Evolutionary conservation across 2,329 filamentous ascomycete genomes (phyloP), one percentile per base, ranked within the genome.

Genomic region (Aspergillus fijiensis): DNA sequence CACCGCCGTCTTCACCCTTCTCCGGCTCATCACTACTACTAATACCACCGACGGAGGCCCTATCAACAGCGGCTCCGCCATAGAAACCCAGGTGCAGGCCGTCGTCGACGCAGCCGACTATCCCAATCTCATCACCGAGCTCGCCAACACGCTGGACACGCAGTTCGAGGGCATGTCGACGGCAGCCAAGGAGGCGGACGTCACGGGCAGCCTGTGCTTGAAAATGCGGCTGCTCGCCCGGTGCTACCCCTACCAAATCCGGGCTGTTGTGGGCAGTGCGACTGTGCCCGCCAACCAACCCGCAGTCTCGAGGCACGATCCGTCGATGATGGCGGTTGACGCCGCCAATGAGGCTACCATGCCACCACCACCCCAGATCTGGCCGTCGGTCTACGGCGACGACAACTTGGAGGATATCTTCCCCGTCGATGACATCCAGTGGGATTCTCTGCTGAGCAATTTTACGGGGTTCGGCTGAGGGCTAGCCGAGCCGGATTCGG

Each of bases 171-270:
- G 57, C 42, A 58, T 68, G 60, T 60, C 63, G 35, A 47, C 50
- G 49, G 51, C 49, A 51, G 65, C 65, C 11, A 67, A 55, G 53
- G 65, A 67, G 52, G 45, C 45, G 39, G 65, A 68, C 29, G 45
- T 68, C 39, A 54, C 65, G 49, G 66, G 66, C 2, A 68, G 66
- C 19, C 39, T 68, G 21, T 68, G 62, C 55, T 62, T 59, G n/a
- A 68, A 68, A 51, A 65, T 66, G 63, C 56, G 66, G 14, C 59
- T 66, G 11, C 54, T 68, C 14, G 63, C 63, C 45, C 60, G 59
- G n/a, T 65, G 62, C 58, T 68, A 68, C 55, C 66, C 66, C 23
- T 57, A 68, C 59, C 66, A 68, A 29, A 49, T 68, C 14, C 60
- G 57, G 60, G 60, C 27, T 7, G 50, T 65, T 48, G 48, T 63